Percentiles rank a stretch among this genome's conserved stretches.
phyloP scores from a whole-genome alignment of 106 monocot species.

The Allium cepa region DNA sequence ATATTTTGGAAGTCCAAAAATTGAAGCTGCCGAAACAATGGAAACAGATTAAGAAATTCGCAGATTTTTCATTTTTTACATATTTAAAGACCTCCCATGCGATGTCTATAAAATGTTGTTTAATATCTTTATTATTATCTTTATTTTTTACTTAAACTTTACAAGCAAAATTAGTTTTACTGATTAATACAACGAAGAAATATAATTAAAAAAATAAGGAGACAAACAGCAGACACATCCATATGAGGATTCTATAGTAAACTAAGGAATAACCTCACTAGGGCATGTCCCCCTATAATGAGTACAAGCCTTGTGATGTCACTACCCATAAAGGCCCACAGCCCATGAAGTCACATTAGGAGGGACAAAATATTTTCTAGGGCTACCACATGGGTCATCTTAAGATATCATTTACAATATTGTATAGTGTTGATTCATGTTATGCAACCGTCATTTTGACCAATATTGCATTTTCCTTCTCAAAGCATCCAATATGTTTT shows the following conservation, averaged over 20 bases:
- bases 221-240: conserved; percentile 1
- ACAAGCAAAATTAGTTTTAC: not conserved
- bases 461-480: not conserved
- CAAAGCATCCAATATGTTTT: not conserved
- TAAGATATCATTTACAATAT: not conserved
- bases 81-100: too few species aligned
- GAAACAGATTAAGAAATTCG: too few species aligned
- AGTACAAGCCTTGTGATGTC: conserved; percentile 10
- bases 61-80: too few species aligned
- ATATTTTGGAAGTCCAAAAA: too few species aligned
- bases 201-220: not conserved
- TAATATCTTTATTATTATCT: too few species aligned
- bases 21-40: too few species aligned
- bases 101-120: too few species aligned
- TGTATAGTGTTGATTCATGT: not conserved
- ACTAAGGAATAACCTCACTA: conserved; percentile 10
- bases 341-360: not conserved
- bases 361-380: not conserved
- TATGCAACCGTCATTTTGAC: too few species aligned
- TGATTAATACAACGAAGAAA: not conserved
- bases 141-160: too few species aligned
- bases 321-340: not conserved
- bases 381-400: not conserved
- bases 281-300: not conserved
- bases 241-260: conserved; percentile 4